Evolutionary conservation across 2,329 filamentous ascomycete species (phyloP), one percentile per base, ranked within the genome.

Genomic region (Pochonia chlamydosporia): DNA sequence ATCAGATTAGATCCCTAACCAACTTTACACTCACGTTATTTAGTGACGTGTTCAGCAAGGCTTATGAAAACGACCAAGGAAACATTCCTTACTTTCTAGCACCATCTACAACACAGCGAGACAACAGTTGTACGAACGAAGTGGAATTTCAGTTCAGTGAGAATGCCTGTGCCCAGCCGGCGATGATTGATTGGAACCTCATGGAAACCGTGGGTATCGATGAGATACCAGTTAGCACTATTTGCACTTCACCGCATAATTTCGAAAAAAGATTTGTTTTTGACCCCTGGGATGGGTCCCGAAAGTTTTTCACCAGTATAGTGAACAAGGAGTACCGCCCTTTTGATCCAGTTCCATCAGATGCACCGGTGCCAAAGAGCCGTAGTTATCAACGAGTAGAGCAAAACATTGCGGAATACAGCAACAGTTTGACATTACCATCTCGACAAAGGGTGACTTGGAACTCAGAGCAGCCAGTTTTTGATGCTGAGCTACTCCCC

Each of bases 41-140:
- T 63, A 70, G 79, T 14, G 89, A 97, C 55, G 72, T 96, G 0
- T 97, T 96, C 69, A 92, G 90, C 64, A 99, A 99, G 63, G 74
- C 75, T 3, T 99, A 89, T 57, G 81, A 87, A 42, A 71, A 78
- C 0, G 73, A 81, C 14, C 56, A 72, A 0, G 65, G 74, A 1
- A 81, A 84, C 24, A 77, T 96, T 62, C 85, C 90, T 0, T 99
- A 96, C 64, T 96, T 90, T 71, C 60, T 96, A 13, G 86, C 82
- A 0, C 92, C 93, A 5, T 50, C 46, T 35, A 33, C 13, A n/a
- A 6, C 7, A 23, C 5, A 14, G 24, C 16, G 39, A 16, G 7
- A n/a, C 26, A 9, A 28, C 26, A 28, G 13, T 28, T 28, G 4
- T 14, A 18, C 14, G 9, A 35, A 18, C 14, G n/a, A n/a, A n/a